phyloP scores from a whole-genome alignment of 768 basidiomycete species.

The Pulveroboletus ravenelii region DNA sequence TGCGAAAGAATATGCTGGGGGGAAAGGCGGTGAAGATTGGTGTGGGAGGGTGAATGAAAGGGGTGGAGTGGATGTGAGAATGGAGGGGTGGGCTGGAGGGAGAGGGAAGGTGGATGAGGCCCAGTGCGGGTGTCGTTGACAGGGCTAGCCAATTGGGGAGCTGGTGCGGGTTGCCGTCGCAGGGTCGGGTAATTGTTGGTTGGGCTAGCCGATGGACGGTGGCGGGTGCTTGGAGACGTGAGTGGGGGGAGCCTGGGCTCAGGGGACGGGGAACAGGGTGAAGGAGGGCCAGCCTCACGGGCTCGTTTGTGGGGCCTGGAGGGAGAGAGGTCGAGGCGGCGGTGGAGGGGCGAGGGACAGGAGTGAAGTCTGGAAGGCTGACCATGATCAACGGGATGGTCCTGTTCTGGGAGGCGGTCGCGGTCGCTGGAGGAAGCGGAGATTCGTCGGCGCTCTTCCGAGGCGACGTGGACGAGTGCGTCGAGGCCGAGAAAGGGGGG shows the following conservation, averaged over 20 bases:
- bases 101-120: slow-evolving; percentile 3
- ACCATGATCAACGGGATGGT: slow-evolving; percentile 17
- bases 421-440: too few species aligned
- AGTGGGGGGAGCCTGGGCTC: slow-evolving; percentile 1
- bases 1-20: slow-evolving; percentile 17
- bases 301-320: slow-evolving; percentile 23
- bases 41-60: slow-evolving; percentile 12
- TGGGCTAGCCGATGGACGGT: slow-evolving; percentile 21
- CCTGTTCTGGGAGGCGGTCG: neutral
- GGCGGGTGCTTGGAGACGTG: slow-evolving; percentile 17
- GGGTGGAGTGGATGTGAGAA: slow-evolving; percentile 12
- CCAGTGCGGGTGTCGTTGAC: slow-evolving; percentile 6
- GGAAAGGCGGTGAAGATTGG: slow-evolving; percentile 14
- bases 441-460: slow-evolving; percentile 58
- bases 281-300: slow-evolving; percentile 12
- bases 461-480: slow-evolving; percentile 67
- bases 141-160: neutral
- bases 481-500: slow-evolving; percentile 43
- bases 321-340: too few species aligned
- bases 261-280: slow-evolving; percentile 14
- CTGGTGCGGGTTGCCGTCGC: slow-evolving; percentile 15
- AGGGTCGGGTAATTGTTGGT: slow-evolving; percentile 19
- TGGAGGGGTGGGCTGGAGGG: slow-evolving; percentile 12
- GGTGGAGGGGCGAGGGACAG: too few species aligned
- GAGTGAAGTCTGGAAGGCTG: slow-evolving; percentile 6